Percentiles rank a stretch among this genome's conserved stretches.
These are phyloP conservation scores for Aspergillus hortae DNA, from an alignment of 2,329 filamentous ascomycete genomes.

Conservation along the genomic window DNA sequence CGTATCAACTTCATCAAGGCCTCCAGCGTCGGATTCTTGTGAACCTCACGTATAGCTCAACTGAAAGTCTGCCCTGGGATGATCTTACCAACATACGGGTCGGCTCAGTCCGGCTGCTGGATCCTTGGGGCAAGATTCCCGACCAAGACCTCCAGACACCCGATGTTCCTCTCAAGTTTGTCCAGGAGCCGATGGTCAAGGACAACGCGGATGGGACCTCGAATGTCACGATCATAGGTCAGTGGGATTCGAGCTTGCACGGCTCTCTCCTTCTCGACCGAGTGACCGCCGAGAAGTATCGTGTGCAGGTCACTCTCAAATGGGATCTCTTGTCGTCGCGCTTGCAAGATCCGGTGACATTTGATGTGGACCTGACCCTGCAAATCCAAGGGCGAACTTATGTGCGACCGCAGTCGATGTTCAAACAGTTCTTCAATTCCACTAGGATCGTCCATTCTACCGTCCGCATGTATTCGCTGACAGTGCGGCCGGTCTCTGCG, in stretches of 20 bases:
- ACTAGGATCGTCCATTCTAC: constrained; percentile 83
- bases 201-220: constrained; percentile 87
- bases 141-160: constrained; percentile 69
- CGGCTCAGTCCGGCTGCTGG: constrained; percentile 76
- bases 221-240: constrained; percentile 79
- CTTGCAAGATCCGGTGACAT: constrained; percentile 82
- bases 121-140: constrained; percentile 78
- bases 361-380: constrained; percentile 73
- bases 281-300: constrained; percentile 86
- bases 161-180: constrained; percentile 72
- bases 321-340: constrained; percentile 85
- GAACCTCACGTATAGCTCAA: constrained; percentile 86
- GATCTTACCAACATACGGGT: constrained; percentile 74
- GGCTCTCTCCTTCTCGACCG: constrained; percentile 90
- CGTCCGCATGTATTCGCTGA: constrained; percentile 79
- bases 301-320: constrained; percentile 78
- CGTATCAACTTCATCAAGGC: constrained; percentile 93
- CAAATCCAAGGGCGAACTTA: constrained; percentile 83
- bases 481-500: constrained; percentile 81
- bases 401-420: constrained; percentile 80
- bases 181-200: constrained; percentile 73
- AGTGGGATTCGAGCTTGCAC: constrained; percentile 96
- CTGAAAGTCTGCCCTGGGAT: constrained; percentile 83
- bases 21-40: constrained; percentile 84
- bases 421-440: constrained; percentile 81